phyloP scores from a whole-genome alignment of 176 grass and related monocot species.

The Carex littledalei region DNA sequence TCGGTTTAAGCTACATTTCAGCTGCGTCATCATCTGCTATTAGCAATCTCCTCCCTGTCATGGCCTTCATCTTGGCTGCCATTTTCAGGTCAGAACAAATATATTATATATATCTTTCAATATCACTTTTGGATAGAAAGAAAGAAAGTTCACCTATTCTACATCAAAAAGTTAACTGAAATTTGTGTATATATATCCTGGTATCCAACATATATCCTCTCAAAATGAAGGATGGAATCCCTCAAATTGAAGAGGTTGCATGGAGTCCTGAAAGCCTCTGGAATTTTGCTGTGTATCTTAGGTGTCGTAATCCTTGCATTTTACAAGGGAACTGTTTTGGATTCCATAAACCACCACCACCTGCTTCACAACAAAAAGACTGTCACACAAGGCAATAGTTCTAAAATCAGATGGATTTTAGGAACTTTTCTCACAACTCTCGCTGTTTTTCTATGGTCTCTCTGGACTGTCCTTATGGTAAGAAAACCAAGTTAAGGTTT shows the following conservation, averaged over 20 bases:
- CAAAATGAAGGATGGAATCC: conserved; percentile 38
- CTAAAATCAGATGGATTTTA: conserved; percentile 32
- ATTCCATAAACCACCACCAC: conserved; percentile 36
- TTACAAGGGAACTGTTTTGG: conserved; percentile 42
- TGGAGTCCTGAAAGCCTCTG: conserved; percentile 34
- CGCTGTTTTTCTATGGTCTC: conserved; percentile 26
- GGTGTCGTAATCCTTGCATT: conserved; percentile 44
- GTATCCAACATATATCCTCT: neutral
- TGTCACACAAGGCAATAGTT: neutral
- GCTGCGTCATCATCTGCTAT: conserved; percentile 49
- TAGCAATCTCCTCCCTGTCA: conserved; percentile 54
- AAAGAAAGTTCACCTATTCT: neutral
- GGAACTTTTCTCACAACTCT: conserved; percentile 35
- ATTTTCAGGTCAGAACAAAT: conserved; percentile 38
- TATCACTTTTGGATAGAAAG: neutral
- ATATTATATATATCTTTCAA: neutral
- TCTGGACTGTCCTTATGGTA: conserved; percentile 60
- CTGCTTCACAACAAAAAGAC: neutral
- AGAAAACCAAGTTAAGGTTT: neutral
- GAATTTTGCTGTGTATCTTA: conserved; percentile 23
- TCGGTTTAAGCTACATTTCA: conserved; percentile 56
- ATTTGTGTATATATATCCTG: neutral
- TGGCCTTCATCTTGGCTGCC: conserved; percentile 55
- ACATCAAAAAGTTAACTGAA: neutral
- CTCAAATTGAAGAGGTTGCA: conserved; percentile 40